Conservation (phyloP, 441 rosid genomes). For the Dalechampia spathulata region DNA sequence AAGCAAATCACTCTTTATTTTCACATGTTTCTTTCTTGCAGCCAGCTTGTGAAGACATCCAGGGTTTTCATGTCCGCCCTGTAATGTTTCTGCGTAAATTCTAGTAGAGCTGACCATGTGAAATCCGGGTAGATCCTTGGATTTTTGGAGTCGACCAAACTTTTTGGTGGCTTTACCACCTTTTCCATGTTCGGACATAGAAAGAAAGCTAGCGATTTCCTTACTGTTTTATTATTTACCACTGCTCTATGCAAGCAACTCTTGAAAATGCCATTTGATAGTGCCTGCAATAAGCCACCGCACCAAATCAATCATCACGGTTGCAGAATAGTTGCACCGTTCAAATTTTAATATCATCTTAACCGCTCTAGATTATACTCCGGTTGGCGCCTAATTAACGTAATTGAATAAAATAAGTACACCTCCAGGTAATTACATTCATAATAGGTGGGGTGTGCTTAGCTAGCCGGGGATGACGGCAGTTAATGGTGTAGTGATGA, state of each 20-base stretch:
- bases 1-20: too few species aligned
- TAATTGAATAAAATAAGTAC: too few species aligned
- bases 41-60: constrained; percentile 61
- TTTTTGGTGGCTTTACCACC: constrained; percentile 66
- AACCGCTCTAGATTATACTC: too few species aligned
- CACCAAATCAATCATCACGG: too few species aligned
- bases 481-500: background rate
- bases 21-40: constrained; percentile 25
- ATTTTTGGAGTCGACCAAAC: constrained; percentile 34
- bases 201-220: constrained; percentile 92
- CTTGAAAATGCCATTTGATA: constrained; percentile 74
- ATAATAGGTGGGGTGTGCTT: too few species aligned
- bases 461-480: background rate
- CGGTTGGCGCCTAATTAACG: too few species aligned
- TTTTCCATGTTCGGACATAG: constrained; percentile 69
- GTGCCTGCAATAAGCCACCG: constrained; percentile 72
- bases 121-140: constrained; percentile 81
- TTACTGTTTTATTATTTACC: constrained; percentile 53
- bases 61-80: constrained; percentile 94
- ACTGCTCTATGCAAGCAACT: constrained; percentile 97
- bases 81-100: constrained; percentile 90
- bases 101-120: constrained; percentile 72
- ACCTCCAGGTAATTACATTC: too few species aligned
- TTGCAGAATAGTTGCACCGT: too few species aligned
- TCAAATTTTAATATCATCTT: too few species aligned